Conservation (phyloP, 2,329 filamentous ascomycete species). For the Raffaelea arxii region DNA sequence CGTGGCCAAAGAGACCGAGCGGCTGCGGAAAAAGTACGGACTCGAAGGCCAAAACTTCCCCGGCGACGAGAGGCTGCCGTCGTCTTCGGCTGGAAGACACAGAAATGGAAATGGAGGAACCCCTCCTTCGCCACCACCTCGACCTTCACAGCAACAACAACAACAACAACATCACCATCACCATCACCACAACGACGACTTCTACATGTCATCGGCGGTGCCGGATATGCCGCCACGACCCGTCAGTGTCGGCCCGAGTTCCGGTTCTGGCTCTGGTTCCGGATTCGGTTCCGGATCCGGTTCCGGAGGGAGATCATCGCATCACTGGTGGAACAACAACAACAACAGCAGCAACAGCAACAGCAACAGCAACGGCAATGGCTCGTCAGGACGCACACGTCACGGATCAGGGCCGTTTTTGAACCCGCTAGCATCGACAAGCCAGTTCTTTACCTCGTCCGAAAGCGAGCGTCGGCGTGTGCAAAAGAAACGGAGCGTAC, state of each 20-base stretch:
- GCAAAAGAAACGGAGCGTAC: constrained; percentile 25
- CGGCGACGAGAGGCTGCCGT: too few species aligned
- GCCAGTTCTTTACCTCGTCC: constrained; percentile 13
- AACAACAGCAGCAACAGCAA: constrained; percentile 11
- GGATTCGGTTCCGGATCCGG: neutral
- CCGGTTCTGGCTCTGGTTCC: too few species aligned
- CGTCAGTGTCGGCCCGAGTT: constrained; percentile 32
- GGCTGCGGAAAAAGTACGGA: constrained; percentile 61
- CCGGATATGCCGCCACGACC: constrained; percentile 32
- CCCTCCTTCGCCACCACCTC: constrained; percentile 12
- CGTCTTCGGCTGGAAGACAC: too few species aligned
- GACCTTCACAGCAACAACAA: constrained; percentile 8
- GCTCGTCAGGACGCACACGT: neutral
- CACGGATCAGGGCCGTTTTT: constrained; percentile 5
- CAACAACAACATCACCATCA: constrained; percentile 10
- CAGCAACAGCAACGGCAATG: constrained; percentile 6
- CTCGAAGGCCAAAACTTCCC: constrained; percentile 41
- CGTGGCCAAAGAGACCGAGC: constrained; percentile 73
- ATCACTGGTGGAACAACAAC: constrained; percentile 1
- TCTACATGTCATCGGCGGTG: constrained; percentile 4
- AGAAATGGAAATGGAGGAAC: too few species aligned
- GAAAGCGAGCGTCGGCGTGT: constrained; percentile 17
- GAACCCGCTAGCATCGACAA: constrained; percentile 1
- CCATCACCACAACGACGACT: constrained; percentile 9
- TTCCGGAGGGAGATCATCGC: constrained; percentile 6